Evolutionary conservation across 2,329 filamentous ascomycete species (phyloP), one percentile per base, ranked within the genome.

Genomic region (Lachnellula suecica): DNA sequence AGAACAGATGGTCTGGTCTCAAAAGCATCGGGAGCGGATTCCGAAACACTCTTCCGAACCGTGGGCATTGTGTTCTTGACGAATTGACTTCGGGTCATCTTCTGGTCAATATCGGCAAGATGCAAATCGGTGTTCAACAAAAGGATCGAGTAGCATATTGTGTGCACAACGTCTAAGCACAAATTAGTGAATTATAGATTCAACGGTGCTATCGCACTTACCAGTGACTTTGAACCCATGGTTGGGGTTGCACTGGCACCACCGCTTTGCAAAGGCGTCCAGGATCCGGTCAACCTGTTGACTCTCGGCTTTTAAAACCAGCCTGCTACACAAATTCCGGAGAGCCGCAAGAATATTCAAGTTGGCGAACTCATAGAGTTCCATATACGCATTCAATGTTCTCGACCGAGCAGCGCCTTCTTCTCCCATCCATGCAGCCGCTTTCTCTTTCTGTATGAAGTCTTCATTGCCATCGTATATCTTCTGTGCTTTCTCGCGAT

Each of bases 241-340:
- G 40, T 85, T 87, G 1, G 89, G 83, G 67, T 99, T 99, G 76
- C 92, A 97, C 61, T 89, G 83, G 68, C 91, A 96, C 94, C 94
- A 99, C 56, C 93, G 79, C 59, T 84, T 85, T 3, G 94, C 90
- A 63, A 97, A 93, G 19, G 89, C 87, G 63, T 95, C 89, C 58
- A 99, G 74, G 53, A 99, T 93, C 29, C 94, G 88, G 68, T 99
- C 94, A 19, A 99, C 90, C 70, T 99, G 93, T 71, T 99, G 94
- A 2, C 92, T 96, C 72, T 99, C 94, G 37, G 89, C 94, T 60
- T 89, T 89, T 52, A 99, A 78, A 4, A 94, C 79, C 22, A 97
- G 77, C 27, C 89, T 87, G 48, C 82, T 82, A 69, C 94, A 99
- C 23, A 99, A 79, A 54, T 86, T 82, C 23, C 94, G 85, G 58